phyloP scores from a whole-genome alignment of 2,329 filamentous ascomycete species.

The Blastomyces percursus region DNA sequence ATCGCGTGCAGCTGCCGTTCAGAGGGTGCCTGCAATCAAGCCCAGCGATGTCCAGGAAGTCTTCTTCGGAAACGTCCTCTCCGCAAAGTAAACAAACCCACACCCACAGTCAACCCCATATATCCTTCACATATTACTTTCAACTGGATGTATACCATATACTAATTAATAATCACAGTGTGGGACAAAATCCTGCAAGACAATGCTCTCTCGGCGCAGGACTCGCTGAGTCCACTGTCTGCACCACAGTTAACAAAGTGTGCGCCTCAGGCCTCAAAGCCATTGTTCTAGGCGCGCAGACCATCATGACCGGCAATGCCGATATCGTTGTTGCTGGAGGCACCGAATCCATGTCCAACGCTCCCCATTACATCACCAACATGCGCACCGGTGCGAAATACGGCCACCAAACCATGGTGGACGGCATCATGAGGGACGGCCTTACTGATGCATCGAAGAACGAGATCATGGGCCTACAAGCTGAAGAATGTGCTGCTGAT shows the following conservation, averaged over 20 bases:
- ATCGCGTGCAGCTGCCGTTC: conserved; percentile 53
- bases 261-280: conserved; percentile 94
- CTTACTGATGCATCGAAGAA: conserved; percentile 89
- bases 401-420: conserved; percentile 77
- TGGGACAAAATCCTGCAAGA: conserved; percentile 91
- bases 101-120: not conserved
- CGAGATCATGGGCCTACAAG: conserved; percentile 92
- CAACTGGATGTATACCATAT: not conserved
- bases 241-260: conserved; percentile 97
- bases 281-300: conserved; percentile 87
- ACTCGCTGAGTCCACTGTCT: conserved; percentile 65
- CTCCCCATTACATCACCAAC: conserved; percentile 85
- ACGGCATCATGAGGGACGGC: conserved; percentile 89
- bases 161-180: conserved; percentile 41
- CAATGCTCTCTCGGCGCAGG: conserved; percentile 88
- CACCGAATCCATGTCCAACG: conserved; percentile 97
- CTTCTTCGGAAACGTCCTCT: conserved; percentile 96
- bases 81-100: conserved; percentile 62
- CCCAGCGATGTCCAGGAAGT: conserved; percentile 87
- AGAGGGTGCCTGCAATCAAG: conserved; percentile 76
- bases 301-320: conserved; percentile 93
- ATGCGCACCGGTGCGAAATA: conserved; percentile 86
- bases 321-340: conserved; percentile 88
- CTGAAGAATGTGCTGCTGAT: conserved; percentile 81
- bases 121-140: conserved; percentile 1